Evolutionary conservation across 2,329 filamentous ascomycete species (phyloP).

Genomic region (Penicillium sp.): DNA sequence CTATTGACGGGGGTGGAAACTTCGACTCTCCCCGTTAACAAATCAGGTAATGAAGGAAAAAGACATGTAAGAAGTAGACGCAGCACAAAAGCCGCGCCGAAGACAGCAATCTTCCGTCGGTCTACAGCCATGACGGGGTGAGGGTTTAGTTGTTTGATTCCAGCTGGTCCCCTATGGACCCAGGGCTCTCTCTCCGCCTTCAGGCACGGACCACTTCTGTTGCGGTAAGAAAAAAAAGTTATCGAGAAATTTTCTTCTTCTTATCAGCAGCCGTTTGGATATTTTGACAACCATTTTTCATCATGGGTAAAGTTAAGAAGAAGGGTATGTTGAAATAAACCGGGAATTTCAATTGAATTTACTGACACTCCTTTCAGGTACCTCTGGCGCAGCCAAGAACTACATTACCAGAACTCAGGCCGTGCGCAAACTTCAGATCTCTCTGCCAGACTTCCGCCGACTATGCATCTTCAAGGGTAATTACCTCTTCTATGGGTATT

Average conservation of each 20-base stretch:
- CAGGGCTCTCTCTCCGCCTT: slow-evolving; percentile 19
- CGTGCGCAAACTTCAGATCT: slow-evolving; percentile 96
- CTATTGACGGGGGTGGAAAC: slow-evolving; percentile 95
- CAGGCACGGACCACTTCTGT: slow-evolving; percentile 33
- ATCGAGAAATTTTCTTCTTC: slow-evolving; percentile 39
- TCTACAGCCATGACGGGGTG: slow-evolving; percentile 50
- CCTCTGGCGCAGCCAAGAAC: slow-evolving; percentile 92
- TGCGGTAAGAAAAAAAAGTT: slow-evolving; percentile 35
- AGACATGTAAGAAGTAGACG: slow-evolving; percentile 75
- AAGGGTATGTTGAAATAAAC: slow-evolving; percentile 60
- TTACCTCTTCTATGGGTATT: neutral
- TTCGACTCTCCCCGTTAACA: slow-evolving; percentile 88
- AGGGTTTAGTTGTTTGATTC: slow-evolving; percentile 3
- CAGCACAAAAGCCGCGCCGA: slow-evolving; percentile 71
- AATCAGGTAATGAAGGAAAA: slow-evolving; percentile 79
- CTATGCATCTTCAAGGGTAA: slow-evolving; percentile 96
- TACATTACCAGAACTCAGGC: slow-evolving; percentile 97
- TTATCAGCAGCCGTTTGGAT: slow-evolving; percentile 33
- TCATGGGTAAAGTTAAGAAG: slow-evolving; percentile 80
- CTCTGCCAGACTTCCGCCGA: slow-evolving; percentile 92
- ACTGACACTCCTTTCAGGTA: slow-evolving; percentile 51
- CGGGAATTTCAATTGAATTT: neutral
- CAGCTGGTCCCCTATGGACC: slow-evolving; percentile 9
- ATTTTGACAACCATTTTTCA: slow-evolving; percentile 21
- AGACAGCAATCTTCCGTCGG: slow-evolving; percentile 65